Base-by-base conservation (phyloP, 2,329 filamentous ascomycete genomes). In the Coniochaeta sp. region DNA sequence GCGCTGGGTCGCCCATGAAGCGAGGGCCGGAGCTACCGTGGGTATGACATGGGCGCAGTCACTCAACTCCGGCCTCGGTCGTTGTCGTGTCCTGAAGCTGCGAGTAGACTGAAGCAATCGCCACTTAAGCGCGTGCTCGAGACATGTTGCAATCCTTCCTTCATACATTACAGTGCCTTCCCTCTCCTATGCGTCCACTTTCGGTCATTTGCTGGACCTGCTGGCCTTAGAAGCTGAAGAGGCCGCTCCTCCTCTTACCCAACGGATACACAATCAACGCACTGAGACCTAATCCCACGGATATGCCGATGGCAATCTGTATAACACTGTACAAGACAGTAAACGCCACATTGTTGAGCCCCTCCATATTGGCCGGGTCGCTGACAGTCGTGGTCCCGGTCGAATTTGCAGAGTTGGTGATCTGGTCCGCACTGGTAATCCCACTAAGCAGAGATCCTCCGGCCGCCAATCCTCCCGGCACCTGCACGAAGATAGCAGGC, bases 401-500 rank as follows among this genome's bases (percentile, higher is more conserved):
- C 20, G 38, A 24, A 13, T 42, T 42, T 3, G n/a, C 9, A 3
- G 35, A 40, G 50, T 69, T 63, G 2, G 73, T 79, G 42, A 83
- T 73, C 50, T 76, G 70, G 55, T 85, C 72, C 0, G 82, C 82
- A 6, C 73, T 76, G 4, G 71, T 73, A 51, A 86, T 68, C 14
- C 82, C 81, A 7, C 78, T 76, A 5, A 85, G 65, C 16, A 85
- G 67, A 13, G 79, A 82, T 1, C 81, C 81, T 26, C 75, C 74
- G 0, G 79, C 79, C 3, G 82, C 82, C n/a, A 85, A 68, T 26
- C 81, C 79, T 18, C 77, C 81, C 0, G 82, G 82, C 24, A 85
- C 82, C 56, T 83, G 81, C 2, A 85, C 79, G 56, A 95, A 95
- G 56, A 96, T 95, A 5, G 87, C 91, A 0, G 91, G 91, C 9